These are phyloP conservation scores for Rutstroemia sp. DNA, from an alignment of 2,329 filamentous ascomycete species.

Conservation along the genomic window DNA sequence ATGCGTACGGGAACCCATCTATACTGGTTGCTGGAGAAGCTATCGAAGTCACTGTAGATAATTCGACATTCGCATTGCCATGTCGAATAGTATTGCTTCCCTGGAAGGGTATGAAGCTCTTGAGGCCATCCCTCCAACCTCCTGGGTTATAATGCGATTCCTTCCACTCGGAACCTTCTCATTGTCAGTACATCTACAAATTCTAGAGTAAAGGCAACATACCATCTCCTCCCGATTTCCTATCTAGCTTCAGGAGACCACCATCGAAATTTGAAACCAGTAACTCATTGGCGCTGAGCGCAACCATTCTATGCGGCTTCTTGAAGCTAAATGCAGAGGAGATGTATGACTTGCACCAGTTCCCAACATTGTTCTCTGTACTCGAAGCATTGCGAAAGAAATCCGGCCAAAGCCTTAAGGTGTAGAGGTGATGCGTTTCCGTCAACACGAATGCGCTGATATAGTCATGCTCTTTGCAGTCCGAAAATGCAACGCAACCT, in stretches of 20 bases:
- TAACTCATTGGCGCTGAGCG: constrained; percentile 64
- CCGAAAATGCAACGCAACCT: constrained; percentile 75
- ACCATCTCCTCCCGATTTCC: constrained; percentile 46
- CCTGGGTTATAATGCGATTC: constrained; percentile 69
- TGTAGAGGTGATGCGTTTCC: constrained; percentile 71
- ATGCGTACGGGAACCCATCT: constrained; percentile 47
- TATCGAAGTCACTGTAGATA: constrained; percentile 59
- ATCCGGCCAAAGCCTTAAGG: constrained; percentile 73
- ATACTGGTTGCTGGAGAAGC: constrained; percentile 41
- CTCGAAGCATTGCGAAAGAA: constrained; percentile 66
- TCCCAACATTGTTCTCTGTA: constrained; percentile 65
- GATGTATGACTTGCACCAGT: constrained; percentile 67
- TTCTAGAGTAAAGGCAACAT: constrained; percentile 13
- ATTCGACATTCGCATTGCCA: constrained; percentile 57
- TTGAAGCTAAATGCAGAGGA: constrained; percentile 72
- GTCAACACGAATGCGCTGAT: constrained; percentile 76
- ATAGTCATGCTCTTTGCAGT: constrained; percentile 69
- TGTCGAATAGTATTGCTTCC: constrained; percentile 56
- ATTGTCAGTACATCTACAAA: constrained; percentile 9
- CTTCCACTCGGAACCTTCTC: constrained; percentile 45
- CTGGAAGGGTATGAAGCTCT: constrained; percentile 60
- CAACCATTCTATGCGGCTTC: constrained; percentile 72
- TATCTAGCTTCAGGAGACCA: constrained; percentile 63
- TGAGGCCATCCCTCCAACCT: constrained; percentile 61
- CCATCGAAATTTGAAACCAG: constrained; percentile 78